Base-by-base conservation (phyloP, 306 rosid species). In the Lathyrus sativus region DNA sequence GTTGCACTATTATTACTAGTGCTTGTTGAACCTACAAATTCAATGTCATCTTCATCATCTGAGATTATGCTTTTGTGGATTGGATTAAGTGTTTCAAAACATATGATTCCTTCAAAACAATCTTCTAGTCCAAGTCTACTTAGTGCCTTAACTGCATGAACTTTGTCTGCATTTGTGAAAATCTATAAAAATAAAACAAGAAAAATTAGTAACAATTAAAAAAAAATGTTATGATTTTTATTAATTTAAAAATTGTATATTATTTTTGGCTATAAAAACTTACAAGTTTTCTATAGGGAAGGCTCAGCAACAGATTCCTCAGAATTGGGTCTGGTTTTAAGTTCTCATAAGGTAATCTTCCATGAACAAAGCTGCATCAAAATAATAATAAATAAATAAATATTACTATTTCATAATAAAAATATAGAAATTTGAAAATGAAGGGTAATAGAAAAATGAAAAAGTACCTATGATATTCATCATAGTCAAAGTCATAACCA, bases 21-120 rank as follows among this genome's bases (percentile, higher is more conserved):
- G 71, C 58, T 54, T 63, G 79, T 80, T 62, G 78, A 71, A 19
- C 99, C 90, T 29, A 78, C 65, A 81, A 87, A 88, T 46, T 85
- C 96, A 76, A 84, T 77, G 78, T 87, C 97, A 73, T 90, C 97
- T 80, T 85, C 90, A 75, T 88, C 96, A 74, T 84, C 97, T 55
- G 96, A 88, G 14, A 80, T 82, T 7, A 42, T 78, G 63, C 11
- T 82, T 45, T 88, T 85, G 68, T 91, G 87, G 31, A 41, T 81
- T 11, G 89, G 92, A 83, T 95, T 95, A 42, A 95, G 87, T 17
- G 97, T 95, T 82, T 95, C 99, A 82, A 95, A 95, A 83, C 99
- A 95, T 38, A 91, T 81, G 8, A 95, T 95, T 61, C 97, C 96
- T 77, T 89, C 96, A 75, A 95, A 95, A 69, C 92, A 91, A 43